phyloP scores from a whole-genome alignment of 2,329 filamentous ascomycete genomes.

The Clonostachys chloroleuca region DNA sequence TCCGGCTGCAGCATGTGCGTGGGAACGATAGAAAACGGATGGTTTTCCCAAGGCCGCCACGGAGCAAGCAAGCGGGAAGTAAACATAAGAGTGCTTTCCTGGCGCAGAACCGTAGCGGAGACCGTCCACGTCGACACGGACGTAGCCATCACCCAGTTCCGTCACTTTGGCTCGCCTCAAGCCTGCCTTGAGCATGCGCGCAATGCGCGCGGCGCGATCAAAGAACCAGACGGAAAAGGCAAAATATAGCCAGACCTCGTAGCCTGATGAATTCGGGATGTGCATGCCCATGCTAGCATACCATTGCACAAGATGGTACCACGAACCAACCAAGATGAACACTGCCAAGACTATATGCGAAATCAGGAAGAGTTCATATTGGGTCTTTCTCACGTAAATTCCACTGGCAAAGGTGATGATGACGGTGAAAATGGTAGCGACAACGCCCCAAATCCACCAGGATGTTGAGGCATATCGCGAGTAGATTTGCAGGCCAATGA shows the following conservation, averaged over 20 bases:
- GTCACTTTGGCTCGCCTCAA: conserved; percentile 27
- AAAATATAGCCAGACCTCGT: conserved; percentile 35
- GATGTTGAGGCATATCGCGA: conserved; percentile 12
- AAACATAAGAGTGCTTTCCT: conserved; percentile 35
- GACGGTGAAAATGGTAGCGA: conserved; percentile 23
- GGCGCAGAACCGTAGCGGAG: conserved; percentile 22
- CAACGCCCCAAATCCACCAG: conserved; percentile 31
- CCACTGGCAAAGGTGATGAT: conserved; percentile 17
- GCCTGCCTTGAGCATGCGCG: conserved; percentile 29
- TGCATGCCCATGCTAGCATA: conserved; percentile 9
- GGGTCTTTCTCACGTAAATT: conserved; percentile 21
- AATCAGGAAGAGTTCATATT: conserved; percentile 35
- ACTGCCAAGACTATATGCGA: conserved; percentile 30
- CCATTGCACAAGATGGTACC: conserved; percentile 25
- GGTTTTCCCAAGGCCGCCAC: conserved; percentile 43
- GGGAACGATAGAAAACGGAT: conserved; percentile 42
- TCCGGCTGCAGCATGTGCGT: conserved; percentile 12
- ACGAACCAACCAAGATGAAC: conserved; percentile 30
- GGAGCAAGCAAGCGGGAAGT: conserved; percentile 41
- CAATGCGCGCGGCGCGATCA: conserved; percentile 35
- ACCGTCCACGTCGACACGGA: conserved; percentile 35
- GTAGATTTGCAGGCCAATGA: conserved; percentile 26
- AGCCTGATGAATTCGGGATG: conserved; percentile 3
- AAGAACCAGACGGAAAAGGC: conserved; percentile 22
- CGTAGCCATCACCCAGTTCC: conserved; percentile 18